These are phyloP conservation scores for Naganishia randhawae DNA, from an alignment of 768 basidiomycete species.

Conservation along the genomic window DNA sequence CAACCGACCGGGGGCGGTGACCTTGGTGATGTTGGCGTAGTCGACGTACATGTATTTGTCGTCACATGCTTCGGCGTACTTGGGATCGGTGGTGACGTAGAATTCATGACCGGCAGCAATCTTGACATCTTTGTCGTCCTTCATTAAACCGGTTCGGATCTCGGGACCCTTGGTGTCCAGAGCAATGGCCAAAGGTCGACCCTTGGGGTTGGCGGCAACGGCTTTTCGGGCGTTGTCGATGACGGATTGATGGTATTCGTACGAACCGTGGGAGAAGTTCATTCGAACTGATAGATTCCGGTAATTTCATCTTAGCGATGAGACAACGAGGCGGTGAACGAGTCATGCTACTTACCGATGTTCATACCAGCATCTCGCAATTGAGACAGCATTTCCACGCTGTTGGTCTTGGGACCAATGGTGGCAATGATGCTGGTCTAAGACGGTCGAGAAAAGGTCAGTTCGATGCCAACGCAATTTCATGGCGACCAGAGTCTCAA, in stretches of 20 bases:
- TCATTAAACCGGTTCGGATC: slow-evolving; percentile 94
- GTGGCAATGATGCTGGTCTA: slow-evolving; percentile 98
- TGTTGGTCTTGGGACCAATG: slow-evolving; percentile 97
- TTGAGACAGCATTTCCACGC: slow-evolving; percentile 76
- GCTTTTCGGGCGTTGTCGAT: slow-evolving; percentile 93
- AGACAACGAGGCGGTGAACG: background rate
- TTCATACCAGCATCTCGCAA: slow-evolving; percentile 91
- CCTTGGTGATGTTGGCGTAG: slow-evolving; percentile 92
- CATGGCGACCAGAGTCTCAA: background rate
- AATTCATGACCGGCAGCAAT: slow-evolving; percentile 92
- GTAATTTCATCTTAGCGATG: background rate
- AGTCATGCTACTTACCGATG: slow-evolving; percentile 68
- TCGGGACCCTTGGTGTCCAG: slow-evolving; percentile 99
- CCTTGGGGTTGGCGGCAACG: slow-evolving; percentile 67
- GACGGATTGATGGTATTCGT: slow-evolving; percentile 98
- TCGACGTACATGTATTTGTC: slow-evolving; percentile 85
- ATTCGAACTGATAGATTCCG: slow-evolving; percentile 71
- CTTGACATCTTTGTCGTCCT: slow-evolving; percentile 74
- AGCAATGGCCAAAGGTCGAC: slow-evolving; percentile 94
- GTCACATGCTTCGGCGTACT: slow-evolving; percentile 73
- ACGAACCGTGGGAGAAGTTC: slow-evolving; percentile 99
- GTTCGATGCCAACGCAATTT: slow-evolving; percentile 4
- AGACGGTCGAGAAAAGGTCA: background rate
- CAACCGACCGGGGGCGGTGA: slow-evolving; percentile 92
- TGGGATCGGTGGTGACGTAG: slow-evolving; percentile 75